Percentiles rank a stretch among this genome's conserved stretches.
Conservation (phyloP, 2,329 filamentous ascomycete species). For the Alternaria conjuncta region DNA sequence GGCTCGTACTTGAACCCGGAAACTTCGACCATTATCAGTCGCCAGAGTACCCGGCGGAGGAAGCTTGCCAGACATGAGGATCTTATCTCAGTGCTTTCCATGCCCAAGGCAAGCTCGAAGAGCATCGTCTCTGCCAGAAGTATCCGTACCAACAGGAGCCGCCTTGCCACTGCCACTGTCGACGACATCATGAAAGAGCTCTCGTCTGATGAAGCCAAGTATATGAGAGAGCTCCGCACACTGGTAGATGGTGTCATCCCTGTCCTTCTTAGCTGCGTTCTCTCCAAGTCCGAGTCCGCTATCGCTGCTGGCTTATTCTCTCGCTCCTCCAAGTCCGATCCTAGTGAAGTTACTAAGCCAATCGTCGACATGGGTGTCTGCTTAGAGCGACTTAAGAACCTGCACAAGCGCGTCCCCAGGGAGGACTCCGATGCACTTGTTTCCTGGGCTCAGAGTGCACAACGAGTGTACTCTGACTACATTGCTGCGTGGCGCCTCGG, state of each 20-base stretch:
- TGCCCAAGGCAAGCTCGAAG: conserved; percentile 67
- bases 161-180: conserved; percentile 70
- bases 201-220: conserved; percentile 81
- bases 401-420: conserved; percentile 81
- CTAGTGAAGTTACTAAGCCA: conserved; percentile 73
- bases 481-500: conserved; percentile 88
- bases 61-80: conserved; percentile 91
- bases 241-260: conserved; percentile 95
- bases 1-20: conserved; percentile 39
- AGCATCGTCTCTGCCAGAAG: conserved; percentile 80
- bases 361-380: conserved; percentile 94
- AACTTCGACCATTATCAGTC: conserved; percentile 48
- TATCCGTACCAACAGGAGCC: conserved; percentile 74
- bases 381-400: conserved; percentile 79
- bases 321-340: conserved; percentile 63
- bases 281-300: conserved; percentile 72
- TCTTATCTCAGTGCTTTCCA: conserved; percentile 87
- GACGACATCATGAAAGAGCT: conserved; percentile 82
- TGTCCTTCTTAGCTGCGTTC: conserved; percentile 83
- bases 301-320: conserved; percentile 72
- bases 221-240: conserved; percentile 88
- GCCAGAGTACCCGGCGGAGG: conserved; percentile 61
- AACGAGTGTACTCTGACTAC: conserved; percentile 83
- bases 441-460: conserved; percentile 79
- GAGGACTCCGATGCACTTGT: conserved; percentile 74